Conservation (phyloP, 768 basidiomycete species). For the Kwoniella newhampshirensis region DNA sequence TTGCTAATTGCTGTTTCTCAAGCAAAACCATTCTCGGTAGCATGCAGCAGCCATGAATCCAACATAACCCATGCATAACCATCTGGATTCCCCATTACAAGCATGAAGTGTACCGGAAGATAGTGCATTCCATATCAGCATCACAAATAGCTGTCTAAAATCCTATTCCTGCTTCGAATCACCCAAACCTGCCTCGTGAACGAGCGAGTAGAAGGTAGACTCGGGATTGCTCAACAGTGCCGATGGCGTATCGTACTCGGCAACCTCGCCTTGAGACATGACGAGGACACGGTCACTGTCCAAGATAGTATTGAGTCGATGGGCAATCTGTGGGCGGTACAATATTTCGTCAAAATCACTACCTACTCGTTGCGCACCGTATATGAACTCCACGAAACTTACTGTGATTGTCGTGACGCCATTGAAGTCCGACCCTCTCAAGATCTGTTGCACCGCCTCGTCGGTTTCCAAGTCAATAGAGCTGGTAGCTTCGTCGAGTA, state of each 20-base stretch:
- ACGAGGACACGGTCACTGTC: slow-evolving; percentile 81
- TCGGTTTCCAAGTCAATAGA: slow-evolving; percentile 91
- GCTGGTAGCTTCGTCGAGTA: slow-evolving; percentile 89
- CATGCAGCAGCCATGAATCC: no score
- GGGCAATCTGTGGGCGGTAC: slow-evolving; percentile 25
- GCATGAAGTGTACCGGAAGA: no score
- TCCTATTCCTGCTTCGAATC: not conserved
- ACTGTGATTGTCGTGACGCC: slow-evolving; percentile 75
- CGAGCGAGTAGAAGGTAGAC: slow-evolving; percentile 39
- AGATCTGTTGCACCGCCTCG: slow-evolving; percentile 80
- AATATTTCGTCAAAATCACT: no score
- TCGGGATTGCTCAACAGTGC: slow-evolving; percentile 61
- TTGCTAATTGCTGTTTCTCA: no score
- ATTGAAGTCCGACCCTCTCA: slow-evolving; percentile 73
- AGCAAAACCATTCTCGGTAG: no score
- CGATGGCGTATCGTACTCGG: slow-evolving; percentile 76
- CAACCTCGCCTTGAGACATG: slow-evolving; percentile 73
- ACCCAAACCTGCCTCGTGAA: slow-evolving; percentile 40
- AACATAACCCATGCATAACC: no score
- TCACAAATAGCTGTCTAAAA: no score
- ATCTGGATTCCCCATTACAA: no score
- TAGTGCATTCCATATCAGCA: no score
- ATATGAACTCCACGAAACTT: slow-evolving; percentile 4
- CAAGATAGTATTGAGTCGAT: slow-evolving; percentile 60
- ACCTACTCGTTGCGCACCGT: not conserved